Conservation (phyloP, 2,329 filamentous ascomycete species). For the Penicillium rolfsii region DNA sequence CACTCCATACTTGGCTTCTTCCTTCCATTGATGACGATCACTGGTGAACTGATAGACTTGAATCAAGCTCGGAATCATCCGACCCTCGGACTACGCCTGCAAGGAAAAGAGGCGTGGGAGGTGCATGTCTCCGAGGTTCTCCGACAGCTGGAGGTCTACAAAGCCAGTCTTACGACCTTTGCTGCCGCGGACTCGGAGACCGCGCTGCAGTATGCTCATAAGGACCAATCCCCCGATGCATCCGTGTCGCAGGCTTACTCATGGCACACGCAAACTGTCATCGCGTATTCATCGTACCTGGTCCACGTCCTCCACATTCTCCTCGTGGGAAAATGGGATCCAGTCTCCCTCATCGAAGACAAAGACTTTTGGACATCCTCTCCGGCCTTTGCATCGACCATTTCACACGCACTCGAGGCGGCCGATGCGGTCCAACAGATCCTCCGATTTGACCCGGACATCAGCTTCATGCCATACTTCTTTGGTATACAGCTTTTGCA, state of each 20-base stretch:
- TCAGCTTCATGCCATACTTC: constrained; percentile 97
- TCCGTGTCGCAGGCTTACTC: constrained; percentile 39
- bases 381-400: constrained; percentile 82
- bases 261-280: constrained; percentile 77
- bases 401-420: constrained; percentile 83
- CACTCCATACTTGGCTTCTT: constrained; percentile 93
- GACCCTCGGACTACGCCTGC: constrained; percentile 74
- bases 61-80: constrained; percentile 89
- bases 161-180: constrained; percentile 66
- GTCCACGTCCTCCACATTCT: constrained; percentile 93
- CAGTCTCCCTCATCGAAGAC: constrained; percentile 88
- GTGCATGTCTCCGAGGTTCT: constrained; percentile 77
- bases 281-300: constrained; percentile 86
- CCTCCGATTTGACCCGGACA: constrained; percentile 83
- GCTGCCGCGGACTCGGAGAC: constrained; percentile 33
- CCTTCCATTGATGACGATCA: constrained; percentile 89
- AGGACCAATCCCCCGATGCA: constrained; percentile 53
- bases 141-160: constrained; percentile 78
- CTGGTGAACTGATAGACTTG: constrained; percentile 87
- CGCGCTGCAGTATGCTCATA: constrained; percentile 57
- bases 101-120: constrained; percentile 76
- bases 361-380: constrained; percentile 94
- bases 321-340: constrained; percentile 93
- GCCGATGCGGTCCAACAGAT: constrained; percentile 87
- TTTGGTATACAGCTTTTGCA: constrained; percentile 92